phyloP scores from a whole-genome alignment of 2,329 filamentous ascomycete genomes.

The Apiospora malaysiana region DNA sequence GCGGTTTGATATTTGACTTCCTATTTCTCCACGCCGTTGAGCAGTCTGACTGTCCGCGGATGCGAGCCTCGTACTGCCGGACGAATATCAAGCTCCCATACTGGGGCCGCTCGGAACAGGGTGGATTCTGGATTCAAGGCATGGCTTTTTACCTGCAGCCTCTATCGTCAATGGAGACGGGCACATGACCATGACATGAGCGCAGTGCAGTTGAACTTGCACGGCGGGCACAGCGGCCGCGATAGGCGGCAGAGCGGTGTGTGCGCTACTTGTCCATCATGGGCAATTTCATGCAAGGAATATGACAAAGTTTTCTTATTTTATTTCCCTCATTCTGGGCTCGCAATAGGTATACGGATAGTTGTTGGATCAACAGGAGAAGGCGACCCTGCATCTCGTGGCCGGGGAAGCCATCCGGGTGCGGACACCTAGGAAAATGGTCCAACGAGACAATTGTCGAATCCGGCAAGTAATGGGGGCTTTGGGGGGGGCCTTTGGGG shows the following conservation, averaged over 20 bases:
- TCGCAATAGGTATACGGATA: not conserved
- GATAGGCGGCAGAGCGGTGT: not conserved
- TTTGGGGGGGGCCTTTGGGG: not conserved
- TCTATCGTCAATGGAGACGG: not conserved
- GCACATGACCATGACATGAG: not conserved
- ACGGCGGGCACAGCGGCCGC: too few species aligned
- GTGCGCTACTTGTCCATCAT: not conserved
- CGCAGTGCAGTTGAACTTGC: not conserved
- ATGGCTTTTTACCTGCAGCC: not conserved
- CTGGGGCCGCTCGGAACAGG: slow-evolving; percentile 9
- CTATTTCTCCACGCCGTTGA: slow-evolving; percentile 3
- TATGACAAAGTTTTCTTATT: slow-evolving; percentile 7
- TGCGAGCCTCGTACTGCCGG: not conserved
- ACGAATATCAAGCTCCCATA: not conserved
- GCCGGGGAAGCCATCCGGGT: slow-evolving; percentile 4
- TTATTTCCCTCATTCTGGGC: not conserved
- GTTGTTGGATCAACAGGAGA: slow-evolving; percentile 11
- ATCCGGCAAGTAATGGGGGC: not conserved
- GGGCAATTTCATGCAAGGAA: slow-evolving; percentile 13
- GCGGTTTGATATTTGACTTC: slow-evolving; percentile 11
- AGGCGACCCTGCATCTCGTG: not conserved
- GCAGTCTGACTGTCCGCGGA: slow-evolving; percentile 2
- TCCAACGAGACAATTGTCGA: not conserved
- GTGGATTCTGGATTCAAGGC: slow-evolving; percentile 7
- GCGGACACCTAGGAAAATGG: not conserved